These are phyloP conservation scores for Paecilomyces dactylethromorphus DNA, from an alignment of 2,329 filamentous ascomycete species.

Conservation along the genomic window DNA sequence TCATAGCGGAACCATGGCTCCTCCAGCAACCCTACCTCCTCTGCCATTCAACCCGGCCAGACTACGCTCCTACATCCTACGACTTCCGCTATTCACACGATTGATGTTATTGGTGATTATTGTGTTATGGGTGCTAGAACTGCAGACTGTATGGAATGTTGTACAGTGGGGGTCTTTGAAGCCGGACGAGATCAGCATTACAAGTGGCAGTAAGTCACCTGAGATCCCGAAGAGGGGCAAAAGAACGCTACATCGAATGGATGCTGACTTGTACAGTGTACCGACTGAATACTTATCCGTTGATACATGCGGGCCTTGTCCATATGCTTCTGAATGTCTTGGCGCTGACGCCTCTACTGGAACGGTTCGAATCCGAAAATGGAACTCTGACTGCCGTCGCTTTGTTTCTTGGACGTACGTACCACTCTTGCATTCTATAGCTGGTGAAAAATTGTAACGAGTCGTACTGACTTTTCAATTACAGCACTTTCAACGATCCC, in stretches of 20 bases:
- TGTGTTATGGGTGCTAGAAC: slow-evolving; percentile 60
- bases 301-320: slow-evolving; percentile 75
- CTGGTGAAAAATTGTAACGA: not conserved
- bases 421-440: not conserved
- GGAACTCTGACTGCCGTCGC: slow-evolving; percentile 83
- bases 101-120: slow-evolving; percentile 60
- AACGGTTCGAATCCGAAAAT: slow-evolving; percentile 87
- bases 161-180: slow-evolving; percentile 71
- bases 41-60: slow-evolving; percentile 63
- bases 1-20: slow-evolving; percentile 31
- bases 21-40: slow-evolving; percentile 42
- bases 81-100: slow-evolving; percentile 84
- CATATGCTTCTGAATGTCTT: slow-evolving; percentile 75
- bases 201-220: slow-evolving; percentile 54
- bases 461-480: not conserved
- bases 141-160: slow-evolving; percentile 66
- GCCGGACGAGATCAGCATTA: slow-evolving; percentile 66
- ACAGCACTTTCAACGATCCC: slow-evolving; percentile 76
- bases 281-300: slow-evolving; percentile 82
- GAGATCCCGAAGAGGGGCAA: not conserved
- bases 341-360: slow-evolving; percentile 78
- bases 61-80: slow-evolving; percentile 72
- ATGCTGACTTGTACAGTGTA: slow-evolving; percentile 57
- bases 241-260: not conserved
- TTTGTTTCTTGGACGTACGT: slow-evolving; percentile 85